Evolutionary conservation across 1,284 basidiomycete species (phyloP).

Genomic region (Leucocoprinus gongylophorus): DNA sequence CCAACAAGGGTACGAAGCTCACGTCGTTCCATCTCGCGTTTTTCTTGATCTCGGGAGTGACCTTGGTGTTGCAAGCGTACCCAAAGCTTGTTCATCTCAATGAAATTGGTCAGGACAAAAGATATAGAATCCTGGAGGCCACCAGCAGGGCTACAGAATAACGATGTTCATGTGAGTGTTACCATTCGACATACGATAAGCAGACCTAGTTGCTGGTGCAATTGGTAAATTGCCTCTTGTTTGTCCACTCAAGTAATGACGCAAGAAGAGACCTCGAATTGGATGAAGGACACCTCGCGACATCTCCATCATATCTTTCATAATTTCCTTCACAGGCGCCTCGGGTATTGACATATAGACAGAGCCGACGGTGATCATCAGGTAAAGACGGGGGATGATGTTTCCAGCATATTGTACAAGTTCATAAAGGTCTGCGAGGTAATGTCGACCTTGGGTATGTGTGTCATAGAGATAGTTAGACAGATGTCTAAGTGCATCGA

Average conservation of each 20-base stretch:
- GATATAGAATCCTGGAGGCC: conserved; percentile 90
- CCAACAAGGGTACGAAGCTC: conserved; percentile 93
- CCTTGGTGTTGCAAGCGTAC: conserved; percentile 94
- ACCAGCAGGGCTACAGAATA: conserved; percentile 59
- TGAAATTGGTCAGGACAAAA: conserved; percentile 94
- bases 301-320: conserved; percentile 99
- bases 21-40: conserved; percentile 88
- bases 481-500: conserved; percentile 87
- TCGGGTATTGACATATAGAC: conserved; percentile 97
- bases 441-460: conserved; percentile 81
- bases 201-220: conserved; percentile 77
- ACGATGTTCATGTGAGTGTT: conserved; percentile 33
- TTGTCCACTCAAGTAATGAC: conserved; percentile 93
- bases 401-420: conserved; percentile 95
- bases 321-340: conserved; percentile 93
- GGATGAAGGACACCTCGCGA: conserved; percentile 91
- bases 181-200: conserved; percentile 12
- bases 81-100: conserved; percentile 99
- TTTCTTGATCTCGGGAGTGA: conserved; percentile 90
- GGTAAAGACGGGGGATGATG: conserved; percentile 89
- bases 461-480: conserved; percentile 94
- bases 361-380: conserved; percentile 97
- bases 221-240: conserved; percentile 90
- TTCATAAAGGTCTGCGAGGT: conserved; percentile 94
- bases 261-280: conserved; percentile 84